Evolutionary conservation across 140 eudicot genomes (phyloP), one percentile per base, ranked within the genome.

Genomic region (Stevia rebaudiana): DNA sequence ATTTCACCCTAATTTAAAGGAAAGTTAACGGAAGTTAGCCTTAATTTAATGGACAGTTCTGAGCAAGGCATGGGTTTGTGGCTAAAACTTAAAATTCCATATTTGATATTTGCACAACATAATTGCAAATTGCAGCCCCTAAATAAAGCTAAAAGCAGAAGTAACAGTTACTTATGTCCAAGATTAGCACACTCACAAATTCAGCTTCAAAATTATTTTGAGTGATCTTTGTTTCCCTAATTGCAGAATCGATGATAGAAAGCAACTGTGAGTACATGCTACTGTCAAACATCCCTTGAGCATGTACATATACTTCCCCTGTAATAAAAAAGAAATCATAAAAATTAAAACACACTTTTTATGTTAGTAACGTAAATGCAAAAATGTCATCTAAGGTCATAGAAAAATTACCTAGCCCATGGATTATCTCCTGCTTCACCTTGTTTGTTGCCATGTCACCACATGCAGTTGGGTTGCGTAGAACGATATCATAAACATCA

Each of bases 361-460:
- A 40, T 61, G 12, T 23, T n/a, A 24, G 4, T 21, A 3, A 41
- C 23, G 28, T 46, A 64, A 64, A 46, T 10, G 30, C 24, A 59
- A 6, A 61, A 31, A 39, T 24, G 42, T 9, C 12, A 39, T 33
- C 52, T 37, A 66, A 50, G 28, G 49, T 65, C 62, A 28, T 19
- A 39, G 0, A 51, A 66, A 52, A 21, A 75, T 75, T 94, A 94
- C 99, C 99, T 75, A 94, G 94, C 61, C 95, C 92, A 48, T 88
- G 95, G 48, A 94, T 58, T 70, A 85, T 94, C 86, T 94, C 99
- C 83, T 94, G 99, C 82, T 94, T 88, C 72, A 84, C 89, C 81
- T 85, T 94, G 74, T 72, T 74, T 21, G 90, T 76, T 51, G 86
- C 80, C 75, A 73, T 64, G 54, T 68, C 87, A 72, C 75, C 76